A percentile compares a stretch with the other conserved stretches of the same genome.
Conservation (phyloP, 805 yeast species). For the Wickerhamomyces ciferrii region DNA sequence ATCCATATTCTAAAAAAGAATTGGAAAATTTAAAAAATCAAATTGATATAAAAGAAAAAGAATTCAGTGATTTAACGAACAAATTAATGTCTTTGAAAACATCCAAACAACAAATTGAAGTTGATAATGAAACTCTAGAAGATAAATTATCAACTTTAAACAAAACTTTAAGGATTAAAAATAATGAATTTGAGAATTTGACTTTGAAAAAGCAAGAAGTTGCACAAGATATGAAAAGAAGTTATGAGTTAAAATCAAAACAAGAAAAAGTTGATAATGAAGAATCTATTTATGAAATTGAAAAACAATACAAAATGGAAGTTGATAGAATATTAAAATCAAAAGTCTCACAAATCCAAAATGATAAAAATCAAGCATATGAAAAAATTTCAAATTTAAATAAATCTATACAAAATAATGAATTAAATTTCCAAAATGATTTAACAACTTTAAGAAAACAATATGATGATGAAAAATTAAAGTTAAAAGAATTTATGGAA, state of each 20-base stretch:
- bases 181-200: slow-evolving; percentile 25
- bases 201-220: slow-evolving; percentile 20
- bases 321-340: slow-evolving; percentile 33
- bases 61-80: slow-evolving; percentile 15
- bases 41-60: slow-evolving; percentile 12
- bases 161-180: slow-evolving; percentile 22
- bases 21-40: slow-evolving; percentile 9
- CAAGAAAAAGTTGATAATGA: slow-evolving; percentile 30
- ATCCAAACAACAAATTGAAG: slow-evolving; percentile 30
- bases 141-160: slow-evolving; percentile 13
- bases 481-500: slow-evolving; percentile 20
- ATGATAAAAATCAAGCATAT: slow-evolving; percentile 21
- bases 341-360: slow-evolving; percentile 27
- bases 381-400: slow-evolving; percentile 26
- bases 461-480: slow-evolving; percentile 18
- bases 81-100: slow-evolving; percentile 28
- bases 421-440: slow-evolving; percentile 10
- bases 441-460: slow-evolving; percentile 17
- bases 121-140: slow-evolving; percentile 28
- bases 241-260: slow-evolving; percentile 28
- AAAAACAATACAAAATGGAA: slow-evolving; percentile 27
- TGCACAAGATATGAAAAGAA: slow-evolving; percentile 12
- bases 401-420: slow-evolving; percentile 17
- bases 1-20: slow-evolving; percentile 2
- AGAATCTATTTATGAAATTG: slow-evolving; percentile 28